phyloP scores from a whole-genome alignment of 2,329 filamentous ascomycete genomes.

The Diaporthe citrichinensis region DNA sequence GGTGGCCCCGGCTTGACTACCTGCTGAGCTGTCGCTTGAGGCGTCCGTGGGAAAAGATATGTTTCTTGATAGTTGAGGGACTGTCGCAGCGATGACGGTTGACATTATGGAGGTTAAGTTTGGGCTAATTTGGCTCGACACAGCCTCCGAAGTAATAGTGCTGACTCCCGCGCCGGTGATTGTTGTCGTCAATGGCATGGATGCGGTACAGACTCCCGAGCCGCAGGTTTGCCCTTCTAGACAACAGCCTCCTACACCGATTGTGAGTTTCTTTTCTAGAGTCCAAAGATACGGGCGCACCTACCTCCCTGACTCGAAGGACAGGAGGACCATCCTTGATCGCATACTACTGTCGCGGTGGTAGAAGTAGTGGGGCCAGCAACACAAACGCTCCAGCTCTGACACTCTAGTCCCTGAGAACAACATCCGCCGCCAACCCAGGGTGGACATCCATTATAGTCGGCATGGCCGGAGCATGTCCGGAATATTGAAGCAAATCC shows the following conservation, averaged over 20 bases:
- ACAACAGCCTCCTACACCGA: background rate
- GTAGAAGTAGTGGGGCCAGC: background rate
- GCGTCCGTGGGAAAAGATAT: background rate
- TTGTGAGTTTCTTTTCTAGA: background rate
- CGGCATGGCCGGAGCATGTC: background rate
- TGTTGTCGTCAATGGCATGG: background rate
- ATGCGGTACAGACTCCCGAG: background rate
- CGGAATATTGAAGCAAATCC: background rate
- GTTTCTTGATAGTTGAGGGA: background rate
- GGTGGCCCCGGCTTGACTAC: background rate
- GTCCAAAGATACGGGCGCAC: background rate
- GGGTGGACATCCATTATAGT: background rate
- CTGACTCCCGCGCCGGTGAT: background rate
- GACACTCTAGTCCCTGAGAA: background rate
- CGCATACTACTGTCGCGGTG: background rate
- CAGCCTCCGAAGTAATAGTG: background rate
- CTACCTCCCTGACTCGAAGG: slow-evolving; percentile 5
- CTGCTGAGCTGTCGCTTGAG: background rate
- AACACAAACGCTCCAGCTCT: background rate
- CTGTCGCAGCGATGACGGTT: background rate
- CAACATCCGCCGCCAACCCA: background rate
- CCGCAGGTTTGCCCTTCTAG: background rate
- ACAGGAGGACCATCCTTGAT: slow-evolving; percentile 4
- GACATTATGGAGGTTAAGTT: background rate
- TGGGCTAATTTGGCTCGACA: background rate